Evolutionary conservation across 768 basidiomycete genomes (phyloP), one percentile per base, ranked within the genome.

Genomic region (Gloeostereum incarnatum): DNA sequence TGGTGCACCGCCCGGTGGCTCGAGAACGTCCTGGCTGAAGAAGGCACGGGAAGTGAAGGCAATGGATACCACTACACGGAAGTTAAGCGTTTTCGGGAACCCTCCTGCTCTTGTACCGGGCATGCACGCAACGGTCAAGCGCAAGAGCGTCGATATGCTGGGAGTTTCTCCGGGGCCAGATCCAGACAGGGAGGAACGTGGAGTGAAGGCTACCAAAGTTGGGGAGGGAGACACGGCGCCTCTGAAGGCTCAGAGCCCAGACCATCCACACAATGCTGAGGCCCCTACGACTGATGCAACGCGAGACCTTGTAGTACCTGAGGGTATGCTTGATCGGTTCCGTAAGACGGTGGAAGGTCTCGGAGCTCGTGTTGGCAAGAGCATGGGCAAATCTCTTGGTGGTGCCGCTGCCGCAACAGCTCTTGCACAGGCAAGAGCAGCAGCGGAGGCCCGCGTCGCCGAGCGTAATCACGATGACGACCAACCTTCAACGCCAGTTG

Each of bases 1-100:
- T 26, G 62, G 66, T n/a, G 55, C 58, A 4, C 50, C 59, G 16
- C 52, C 56, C 19, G 63, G 63, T 7, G 75, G 73, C 2, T 86
- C 83, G 49, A 75, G 85, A 22, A 81, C 81, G 6, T 88, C 86
- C 3, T 88, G 86, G 86, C 56, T 89, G 38, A 75, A 73, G 57
- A 85, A 83, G 49, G 86, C 79, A 10, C 68, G 84, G 24, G 81
- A 84, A 50, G 77, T 68, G 18, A 81, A 81, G 45, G 81, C 81
- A 13, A 59, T 75, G 50, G 85, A 85, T 49, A 63, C 61, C n/a
- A 61, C 61, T 8, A 49, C 47, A 40, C 72, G 58, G 52, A 69
- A 63, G 36, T 39, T 51, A 16, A 52, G 23, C 44, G 27, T 43
- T 23, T 22, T 44, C 17, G 48, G 11, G 31, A 6, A 6, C 8